Base-by-base conservation (phyloP, 441 rosid species). In the Erodium moschatum region DNA sequence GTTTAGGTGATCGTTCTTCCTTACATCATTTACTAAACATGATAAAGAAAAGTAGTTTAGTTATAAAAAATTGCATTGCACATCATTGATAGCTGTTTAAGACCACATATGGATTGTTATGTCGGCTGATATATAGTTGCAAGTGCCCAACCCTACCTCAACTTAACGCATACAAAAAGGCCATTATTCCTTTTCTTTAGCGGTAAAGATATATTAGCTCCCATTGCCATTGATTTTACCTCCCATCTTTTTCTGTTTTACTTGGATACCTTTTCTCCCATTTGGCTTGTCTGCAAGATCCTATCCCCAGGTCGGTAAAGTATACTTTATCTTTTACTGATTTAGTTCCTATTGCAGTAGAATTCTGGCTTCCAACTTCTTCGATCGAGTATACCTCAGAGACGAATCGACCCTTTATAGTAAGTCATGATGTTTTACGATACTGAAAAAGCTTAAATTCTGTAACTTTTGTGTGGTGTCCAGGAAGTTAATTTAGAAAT, bases 381-480 rank as follows among this genome's bases (percentile, higher is more conserved):
- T 73, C 44, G 27, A 7, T 24, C 62, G 54, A 68, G 67, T 67
- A 46, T 66, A 61, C 75, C 44, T 64, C 18, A 18, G 61, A 68
- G 71, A 72, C 60, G 65, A 75, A 75, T 74, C 70, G 46, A 27
- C 21, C 67, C 72, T 69, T 75, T 69, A 21, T 21, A 21, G 33
- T 61, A 61, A 20, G 64, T 27, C 31, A 27, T 61, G 33, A 20
- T 61, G 64, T 27, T 61, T 61, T 61, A 61, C 33, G 6, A 21
- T 10, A 21, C 31, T 61, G 18, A 3, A 48, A 12, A 24, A 61
- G 64, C 64, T 61, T 61, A 5, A 5, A 61, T 61, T 61, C n/a
- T 48, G 16, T 15, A 48, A 48, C 54, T 48, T 48, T 61, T 61
- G 64, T 11, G 64, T 21, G 64, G 38, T 33, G 38, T 33, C 38